Evolutionary conservation across 2,329 filamentous ascomycete species (phyloP).

Genomic region (Fusarium graminum): DNA sequence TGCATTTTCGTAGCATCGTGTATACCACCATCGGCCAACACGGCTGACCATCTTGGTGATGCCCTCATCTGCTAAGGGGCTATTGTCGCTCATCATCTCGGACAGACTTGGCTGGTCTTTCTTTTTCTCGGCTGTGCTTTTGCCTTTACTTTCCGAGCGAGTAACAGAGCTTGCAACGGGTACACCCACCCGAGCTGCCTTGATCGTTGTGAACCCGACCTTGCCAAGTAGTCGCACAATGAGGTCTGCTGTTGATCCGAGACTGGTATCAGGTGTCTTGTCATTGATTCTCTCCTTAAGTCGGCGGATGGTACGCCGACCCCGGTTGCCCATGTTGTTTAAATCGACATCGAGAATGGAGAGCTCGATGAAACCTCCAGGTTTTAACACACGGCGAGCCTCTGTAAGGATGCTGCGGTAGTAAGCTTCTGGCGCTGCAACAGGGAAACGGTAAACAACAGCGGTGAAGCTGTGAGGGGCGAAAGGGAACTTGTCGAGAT

Average conservation of each 20-base stretch:
- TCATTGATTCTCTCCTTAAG: slow-evolving; percentile 79
- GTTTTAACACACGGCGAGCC: slow-evolving; percentile 80
- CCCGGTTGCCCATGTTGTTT: slow-evolving; percentile 82
- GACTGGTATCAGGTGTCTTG: slow-evolving; percentile 69
- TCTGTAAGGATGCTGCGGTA: slow-evolving; percentile 80
- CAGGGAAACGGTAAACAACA: slow-evolving; percentile 82
- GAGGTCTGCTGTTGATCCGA: slow-evolving; percentile 71
- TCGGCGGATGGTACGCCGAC: slow-evolving; percentile 75
- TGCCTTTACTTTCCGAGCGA: slow-evolving; percentile 45
- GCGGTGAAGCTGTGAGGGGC: slow-evolving; percentile 80
- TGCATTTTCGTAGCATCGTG: slow-evolving; percentile 85
- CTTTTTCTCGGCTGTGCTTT: slow-evolving; percentile 43
- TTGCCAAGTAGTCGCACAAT: slow-evolving; percentile 76
- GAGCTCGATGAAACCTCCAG: slow-evolving; percentile 83
- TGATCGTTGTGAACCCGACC: slow-evolving; percentile 78
- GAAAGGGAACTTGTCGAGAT: slow-evolving; percentile 78
- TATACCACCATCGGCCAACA: slow-evolving; percentile 97
- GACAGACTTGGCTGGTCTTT: slow-evolving; percentile 69
- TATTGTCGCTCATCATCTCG: slow-evolving; percentile 79
- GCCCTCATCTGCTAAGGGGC: slow-evolving; percentile 80
- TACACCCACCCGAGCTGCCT: slow-evolving; percentile 81
- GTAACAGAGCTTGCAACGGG: slow-evolving; percentile 72
- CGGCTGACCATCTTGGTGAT: slow-evolving; percentile 93
- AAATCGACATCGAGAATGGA: slow-evolving; percentile 83
- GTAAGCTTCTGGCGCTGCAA: slow-evolving; percentile 74